Base-by-base conservation (phyloP, 768 basidiomycete genomes). In the Amyloporia xantha region DNA sequence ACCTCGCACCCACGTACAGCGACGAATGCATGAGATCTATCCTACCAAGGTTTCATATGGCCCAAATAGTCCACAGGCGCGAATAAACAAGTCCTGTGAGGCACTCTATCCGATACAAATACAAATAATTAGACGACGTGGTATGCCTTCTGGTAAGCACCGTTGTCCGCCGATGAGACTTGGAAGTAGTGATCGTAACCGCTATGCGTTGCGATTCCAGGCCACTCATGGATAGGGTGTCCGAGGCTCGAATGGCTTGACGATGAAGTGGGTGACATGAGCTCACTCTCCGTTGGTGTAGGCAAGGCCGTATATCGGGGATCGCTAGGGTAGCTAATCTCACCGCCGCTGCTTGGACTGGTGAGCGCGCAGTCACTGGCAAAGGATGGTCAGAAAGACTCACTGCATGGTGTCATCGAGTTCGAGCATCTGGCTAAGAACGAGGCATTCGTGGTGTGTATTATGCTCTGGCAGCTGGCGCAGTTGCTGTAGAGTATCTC, bases 131-230 rank as follows among this genome's bases (percentile, higher is more conserved):
- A 57, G 33, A 54, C 54, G 43, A 62, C 55, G 42, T 60, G 61
- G 39, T 63, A 63, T 40, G 60, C 44, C 52, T 63, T 63, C 44
- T 61, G 59, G 37, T 57, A 63, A n/a, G 57, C 56, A 15, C 51
- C 54, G 26, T 52, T 53, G 41, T 62, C 56, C 17, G 67, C 59
- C 6, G 66, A 49, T 37, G 74, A 66, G 51, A 81, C 69, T 27
- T 83, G 78, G 60, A 86, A 86, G 64, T 86, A 86, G 4, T 84
- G 72, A 47, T 81, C 84, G 66, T 82, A 86, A 26, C 77, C 75
- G 12, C 71, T 63, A 24, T 76, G 59, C 20, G 75, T 70, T 30
- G 69, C 58, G 61, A 58, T 53, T 20, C 82, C 70, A 54, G 71
- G 77, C 83, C 82, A 84, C 64, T 58, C 60, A 45, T 55, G 59